phyloP scores from a whole-genome alignment of 352 stramenopile species.

The Saprolegnia parasitica region DNA sequence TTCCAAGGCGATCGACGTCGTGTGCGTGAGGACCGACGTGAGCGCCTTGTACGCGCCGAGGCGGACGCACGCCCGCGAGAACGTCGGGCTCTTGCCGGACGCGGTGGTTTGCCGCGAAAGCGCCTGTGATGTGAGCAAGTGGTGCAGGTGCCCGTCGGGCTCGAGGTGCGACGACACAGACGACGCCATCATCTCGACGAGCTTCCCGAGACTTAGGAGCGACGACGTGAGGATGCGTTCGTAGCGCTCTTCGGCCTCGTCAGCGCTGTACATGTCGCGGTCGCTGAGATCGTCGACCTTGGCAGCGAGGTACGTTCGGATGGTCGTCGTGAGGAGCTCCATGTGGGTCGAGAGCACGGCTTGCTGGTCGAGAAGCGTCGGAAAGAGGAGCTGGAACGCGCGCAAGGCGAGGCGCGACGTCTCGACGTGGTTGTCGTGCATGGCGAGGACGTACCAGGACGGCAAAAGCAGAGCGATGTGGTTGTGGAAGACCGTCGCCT shows the following conservation, averaged over 20 bases:
- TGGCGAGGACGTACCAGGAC: slow-evolving; percentile 66
- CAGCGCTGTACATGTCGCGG: neutral
- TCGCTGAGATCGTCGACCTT: slow-evolving; percentile 12
- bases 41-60: slow-evolving; percentile 59
- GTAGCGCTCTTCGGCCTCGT: slow-evolving; percentile 27
- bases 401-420: slow-evolving; percentile 44
- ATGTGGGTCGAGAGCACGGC: slow-evolving; percentile 2
- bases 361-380: slow-evolving; percentile 4
- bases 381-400: slow-evolving; percentile 53
- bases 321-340: slow-evolving; percentile 1
- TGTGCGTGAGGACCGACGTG: slow-evolving; percentile 39
- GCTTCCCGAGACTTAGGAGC: slow-evolving; percentile 50
- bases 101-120: slow-evolving; percentile 51
- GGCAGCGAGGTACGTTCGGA: neutral
- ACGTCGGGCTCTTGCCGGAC: slow-evolving; percentile 71
- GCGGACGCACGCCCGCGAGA: slow-evolving; percentile 60
- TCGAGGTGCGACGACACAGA: slow-evolving; percentile 27
- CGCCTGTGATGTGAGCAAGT: slow-evolving; percentile 54
- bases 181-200: slow-evolving; percentile 40
- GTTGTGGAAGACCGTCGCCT: slow-evolving; percentile 49
- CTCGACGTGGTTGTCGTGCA: slow-evolving; percentile 68
- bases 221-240: slow-evolving; percentile 64
- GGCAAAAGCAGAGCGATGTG: slow-evolving; percentile 68
- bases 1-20: slow-evolving; percentile 38
- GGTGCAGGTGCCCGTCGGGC: slow-evolving; percentile 37